phyloP scores from a whole-genome alignment of 1,284 basidiomycete genomes.

The Puccinia polysora region DNA sequence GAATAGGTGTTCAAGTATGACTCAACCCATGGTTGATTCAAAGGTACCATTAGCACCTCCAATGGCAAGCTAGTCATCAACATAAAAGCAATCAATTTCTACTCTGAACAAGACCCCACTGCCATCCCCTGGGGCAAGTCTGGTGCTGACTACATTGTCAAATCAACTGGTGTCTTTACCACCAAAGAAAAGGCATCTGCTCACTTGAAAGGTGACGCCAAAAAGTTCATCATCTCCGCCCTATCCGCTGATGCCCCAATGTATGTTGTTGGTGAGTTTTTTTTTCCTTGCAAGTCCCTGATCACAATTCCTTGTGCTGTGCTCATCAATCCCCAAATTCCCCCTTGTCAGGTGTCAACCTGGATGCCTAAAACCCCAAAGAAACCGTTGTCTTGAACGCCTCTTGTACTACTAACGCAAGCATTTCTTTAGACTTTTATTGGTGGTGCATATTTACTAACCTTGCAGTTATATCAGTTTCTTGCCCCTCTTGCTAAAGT shows the following conservation, averaged over 20 bases:
- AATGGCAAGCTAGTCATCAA: conserved; percentile 86
- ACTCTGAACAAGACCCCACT: too few species aligned
- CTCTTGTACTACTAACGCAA: conserved; percentile 93
- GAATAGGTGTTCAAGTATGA: conserved; percentile 96
- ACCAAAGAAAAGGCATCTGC: too few species aligned
- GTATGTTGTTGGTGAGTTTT: too few species aligned
- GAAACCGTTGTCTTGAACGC: too few species aligned
- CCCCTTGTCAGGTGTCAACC: conserved; percentile 74
- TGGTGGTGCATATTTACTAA: neutral
- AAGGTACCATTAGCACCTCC: conserved; percentile 74
- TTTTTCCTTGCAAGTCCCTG: too few species aligned
- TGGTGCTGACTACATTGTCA: too few species aligned
- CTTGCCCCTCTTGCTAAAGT: conserved; percentile 97
- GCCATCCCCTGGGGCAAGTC: too few species aligned
- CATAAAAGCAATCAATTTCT: conserved; percentile 73
- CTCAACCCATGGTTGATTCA: conserved; percentile 93
- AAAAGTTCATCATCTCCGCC: conserved; percentile 99
- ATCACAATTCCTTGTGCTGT: conserved; percentile 9
- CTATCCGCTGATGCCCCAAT: conserved; percentile 98
- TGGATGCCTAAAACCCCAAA: conserved; percentile 84
- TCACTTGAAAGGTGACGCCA: too few species aligned
- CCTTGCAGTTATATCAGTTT: conserved; percentile 55
- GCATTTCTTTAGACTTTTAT: neutral
- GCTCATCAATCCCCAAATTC: neutral
- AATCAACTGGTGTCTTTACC: too few species aligned